phyloP scores from a whole-genome alignment of 225 moss, liverwort and hornwort species.

The Polytrichum commune region DNA sequence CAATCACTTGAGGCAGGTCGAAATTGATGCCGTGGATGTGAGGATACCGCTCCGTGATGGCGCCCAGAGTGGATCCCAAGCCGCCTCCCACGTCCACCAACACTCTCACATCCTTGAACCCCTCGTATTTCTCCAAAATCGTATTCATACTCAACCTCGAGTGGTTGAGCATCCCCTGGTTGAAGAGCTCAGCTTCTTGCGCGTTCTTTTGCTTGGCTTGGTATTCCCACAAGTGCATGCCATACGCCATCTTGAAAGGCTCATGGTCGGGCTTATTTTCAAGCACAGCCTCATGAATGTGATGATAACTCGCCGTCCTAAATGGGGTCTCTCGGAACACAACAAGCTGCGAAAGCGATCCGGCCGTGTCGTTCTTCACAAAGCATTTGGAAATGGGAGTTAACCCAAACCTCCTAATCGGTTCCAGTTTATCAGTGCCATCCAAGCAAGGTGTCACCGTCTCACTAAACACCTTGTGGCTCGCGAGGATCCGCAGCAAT shows the following conservation, averaged over 20 bases:
- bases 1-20: conserved; percentile 45
- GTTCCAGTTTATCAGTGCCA: too few relatives aligned
- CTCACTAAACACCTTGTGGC: conserved; percentile 10
- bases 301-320: background rate
- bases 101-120: background rate
- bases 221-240: background rate
- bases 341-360: background rate
- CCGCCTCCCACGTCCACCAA: conserved; percentile 42
- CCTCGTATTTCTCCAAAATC: conserved; percentile 3
- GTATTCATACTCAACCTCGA: background rate
- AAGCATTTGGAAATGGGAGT: background rate
- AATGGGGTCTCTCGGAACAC: background rate
- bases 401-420: conserved; percentile 3
- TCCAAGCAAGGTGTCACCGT: background rate
- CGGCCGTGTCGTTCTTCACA: background rate
- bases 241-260: background rate
- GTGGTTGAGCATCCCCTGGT: background rate
- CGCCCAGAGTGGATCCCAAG: conserved; percentile 21
- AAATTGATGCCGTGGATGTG: conserved; percentile 46
- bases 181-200: background rate
- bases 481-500: conserved; percentile 3
- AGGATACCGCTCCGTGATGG: conserved; percentile 29
- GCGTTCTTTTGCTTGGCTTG: background rate
- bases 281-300: conserved; percentile 8
- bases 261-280: too few relatives aligned